These are phyloP conservation scores for Phylloporus sp. DNA, from an alignment of 768 basidiomycete genomes.

Conservation along the genomic window DNA sequence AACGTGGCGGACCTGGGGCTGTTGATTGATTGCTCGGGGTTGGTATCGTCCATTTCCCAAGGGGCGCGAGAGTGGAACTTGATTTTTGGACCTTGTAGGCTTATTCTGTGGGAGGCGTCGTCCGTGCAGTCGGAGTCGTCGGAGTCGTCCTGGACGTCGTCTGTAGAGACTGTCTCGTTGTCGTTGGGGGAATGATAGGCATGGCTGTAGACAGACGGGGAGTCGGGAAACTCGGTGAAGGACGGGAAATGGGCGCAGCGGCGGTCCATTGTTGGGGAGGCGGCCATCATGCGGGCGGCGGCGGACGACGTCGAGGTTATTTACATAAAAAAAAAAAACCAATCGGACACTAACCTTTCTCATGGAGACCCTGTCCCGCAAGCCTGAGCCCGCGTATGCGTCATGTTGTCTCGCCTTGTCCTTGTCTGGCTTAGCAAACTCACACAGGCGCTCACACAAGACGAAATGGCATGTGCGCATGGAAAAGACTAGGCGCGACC, in stretches of 20 bases:
- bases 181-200: slow-evolving; percentile 55
- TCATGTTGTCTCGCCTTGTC: neutral
- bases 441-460: slow-evolving; percentile 61
- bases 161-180: slow-evolving; percentile 39
- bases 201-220: slow-evolving; percentile 66
- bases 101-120: slow-evolving; percentile 50
- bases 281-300: too few species aligned
- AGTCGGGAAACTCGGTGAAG: slow-evolving; percentile 55
- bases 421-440: slow-evolving; percentile 2
- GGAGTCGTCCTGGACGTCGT: slow-evolving; percentile 32
- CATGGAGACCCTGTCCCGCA: too few species aligned
- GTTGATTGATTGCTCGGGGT: slow-evolving; percentile 43
- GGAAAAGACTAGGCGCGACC: slow-evolving; percentile 57
- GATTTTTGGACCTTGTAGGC: slow-evolving; percentile 78
- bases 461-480: slow-evolving; percentile 70
- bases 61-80: slow-evolving; percentile 76
- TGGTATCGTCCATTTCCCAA: slow-evolving; percentile 64
- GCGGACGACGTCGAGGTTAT: too few species aligned
- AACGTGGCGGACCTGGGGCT: slow-evolving; percentile 28
- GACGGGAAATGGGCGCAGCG: slow-evolving; percentile 46
- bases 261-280: too few species aligned
- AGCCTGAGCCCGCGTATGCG: slow-evolving; percentile 49
- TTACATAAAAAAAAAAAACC: too few species aligned
- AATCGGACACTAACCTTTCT: too few species aligned
- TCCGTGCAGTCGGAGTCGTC: slow-evolving; percentile 38